Conservation (phyloP, 345 rosid genomes). For the Populus ilicifolia region DNA sequence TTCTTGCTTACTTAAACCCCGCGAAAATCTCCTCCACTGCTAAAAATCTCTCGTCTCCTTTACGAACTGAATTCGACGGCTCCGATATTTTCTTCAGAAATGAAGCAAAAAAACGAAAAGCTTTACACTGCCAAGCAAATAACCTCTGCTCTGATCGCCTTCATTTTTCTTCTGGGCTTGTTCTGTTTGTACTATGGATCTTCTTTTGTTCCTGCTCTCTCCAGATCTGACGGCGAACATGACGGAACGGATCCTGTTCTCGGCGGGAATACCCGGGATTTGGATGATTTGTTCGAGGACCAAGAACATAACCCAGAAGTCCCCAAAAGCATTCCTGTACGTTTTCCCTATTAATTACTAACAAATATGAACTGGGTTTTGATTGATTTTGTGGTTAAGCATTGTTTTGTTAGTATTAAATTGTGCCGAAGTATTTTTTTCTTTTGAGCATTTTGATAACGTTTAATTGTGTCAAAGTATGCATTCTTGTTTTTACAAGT, state of each 20-base stretch:
- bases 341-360: neutral
- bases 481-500: neutral
- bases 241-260: conserved; percentile 44
- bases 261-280: conserved; percentile 24
- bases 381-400: neutral
- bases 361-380: neutral
- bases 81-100: conserved; percentile 1
- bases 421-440: neutral
- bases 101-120: conserved; percentile 58
- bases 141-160: conserved; percentile 49
- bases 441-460: too few species aligned
- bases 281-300: conserved; percentile 37
- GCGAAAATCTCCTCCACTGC: too few species aligned
- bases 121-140: conserved; percentile 45
- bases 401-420: neutral
- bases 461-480: neutral
- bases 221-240: conserved; percentile 45
- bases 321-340: conserved; percentile 68
- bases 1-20: too few species aligned
- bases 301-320: conserved; percentile 32
- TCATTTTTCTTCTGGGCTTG: conserved; percentile 61
- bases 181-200: conserved; percentile 75
- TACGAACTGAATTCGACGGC: neutral
- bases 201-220: conserved; percentile 60
- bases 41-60: too few species aligned